A percentile compares a stretch with the other conserved stretches of the same genome.
These are phyloP conservation scores for Aureobasidium sp. DNA, from an alignment of 2,329 filamentous ascomycete species.

Conservation along the genomic window DNA sequence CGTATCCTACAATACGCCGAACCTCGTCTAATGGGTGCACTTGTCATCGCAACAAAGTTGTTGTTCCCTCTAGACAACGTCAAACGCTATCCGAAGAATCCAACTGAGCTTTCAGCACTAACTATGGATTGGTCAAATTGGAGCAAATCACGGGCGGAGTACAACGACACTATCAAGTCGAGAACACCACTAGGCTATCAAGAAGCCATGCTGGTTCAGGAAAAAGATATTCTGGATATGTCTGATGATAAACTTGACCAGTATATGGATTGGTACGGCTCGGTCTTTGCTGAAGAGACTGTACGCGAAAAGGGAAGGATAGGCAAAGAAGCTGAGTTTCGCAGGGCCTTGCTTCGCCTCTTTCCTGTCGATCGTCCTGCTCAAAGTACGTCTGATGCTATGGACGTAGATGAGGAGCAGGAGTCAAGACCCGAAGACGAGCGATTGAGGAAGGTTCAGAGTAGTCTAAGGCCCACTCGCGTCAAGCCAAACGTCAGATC, in stretches of 20 bases:
- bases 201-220: constrained; percentile 48
- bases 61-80: constrained; percentile 65
- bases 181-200: constrained; percentile 31
- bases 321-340: constrained; percentile 33
- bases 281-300: constrained; percentile 51
- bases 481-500: constrained; percentile 33
- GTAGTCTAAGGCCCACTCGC: constrained; percentile 33
- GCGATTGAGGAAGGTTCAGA: constrained; percentile 39
- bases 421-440: constrained; percentile 12
- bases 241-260: constrained; percentile 57
- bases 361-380: constrained; percentile 30
- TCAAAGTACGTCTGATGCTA: background rate
- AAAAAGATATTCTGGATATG: constrained; percentile 58
- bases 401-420: background rate
- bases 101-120: constrained; percentile 52
- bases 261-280: constrained; percentile 74
- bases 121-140: constrained; percentile 68
- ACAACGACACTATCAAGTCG: constrained; percentile 10
- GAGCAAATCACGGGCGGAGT: constrained; percentile 46
- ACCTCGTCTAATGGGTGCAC: constrained; percentile 59
- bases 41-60: constrained; percentile 73
- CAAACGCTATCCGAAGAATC: constrained; percentile 43
- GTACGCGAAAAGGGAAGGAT: constrained; percentile 28
- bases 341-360: constrained; percentile 34
- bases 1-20: constrained; percentile 62